Evolutionary conservation across 176 grass and related monocot species (phyloP).

Genomic region (Leersia perrieri): DNA sequence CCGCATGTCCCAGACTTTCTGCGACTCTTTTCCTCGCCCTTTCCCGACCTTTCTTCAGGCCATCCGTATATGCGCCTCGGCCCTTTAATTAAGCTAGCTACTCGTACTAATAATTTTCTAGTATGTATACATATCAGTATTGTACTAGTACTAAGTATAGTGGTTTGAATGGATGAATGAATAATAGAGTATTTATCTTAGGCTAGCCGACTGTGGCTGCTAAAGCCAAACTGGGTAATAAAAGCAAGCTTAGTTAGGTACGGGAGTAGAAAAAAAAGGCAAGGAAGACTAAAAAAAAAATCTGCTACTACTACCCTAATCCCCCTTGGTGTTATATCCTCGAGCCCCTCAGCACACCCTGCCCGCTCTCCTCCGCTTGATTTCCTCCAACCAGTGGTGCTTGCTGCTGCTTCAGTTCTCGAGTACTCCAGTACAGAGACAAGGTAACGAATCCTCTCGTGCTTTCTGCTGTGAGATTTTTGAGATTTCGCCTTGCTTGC

Average conservation of each 20-base stretch:
- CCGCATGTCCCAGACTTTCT: constrained; percentile 23
- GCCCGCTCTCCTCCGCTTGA: background rate
- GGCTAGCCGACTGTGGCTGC: background rate
- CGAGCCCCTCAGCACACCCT: constrained; percentile 29
- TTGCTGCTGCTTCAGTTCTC: background rate
- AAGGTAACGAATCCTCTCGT: constrained; percentile 31
- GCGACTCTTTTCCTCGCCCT: constrained; percentile 20
- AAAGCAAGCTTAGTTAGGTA: constrained; percentile 39
- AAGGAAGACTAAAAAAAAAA: constrained; percentile 13
- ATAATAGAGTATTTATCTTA: background rate
- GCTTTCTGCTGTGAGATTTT: background rate
- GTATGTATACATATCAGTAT: background rate
- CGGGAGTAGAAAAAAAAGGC: constrained; percentile 8
- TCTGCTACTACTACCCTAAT: constrained; percentile 7
- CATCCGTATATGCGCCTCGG: background rate
- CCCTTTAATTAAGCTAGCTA: background rate
- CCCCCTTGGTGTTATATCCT: constrained; percentile 38
- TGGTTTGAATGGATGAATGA: background rate
- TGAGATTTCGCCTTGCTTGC: constrained; percentile 1
- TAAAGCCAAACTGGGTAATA: constrained; percentile 31
- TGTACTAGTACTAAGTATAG: background rate
- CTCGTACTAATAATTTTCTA: background rate
- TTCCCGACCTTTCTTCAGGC: background rate
- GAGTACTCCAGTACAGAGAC: background rate
- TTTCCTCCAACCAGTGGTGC: constrained; percentile 22